Percentiles rank a stretch among this genome's conserved stretches.
These are phyloP conservation scores for Myxozyma kluyveri DNA, from an alignment of 805 yeast genomes.

Conservation along the genomic window DNA sequence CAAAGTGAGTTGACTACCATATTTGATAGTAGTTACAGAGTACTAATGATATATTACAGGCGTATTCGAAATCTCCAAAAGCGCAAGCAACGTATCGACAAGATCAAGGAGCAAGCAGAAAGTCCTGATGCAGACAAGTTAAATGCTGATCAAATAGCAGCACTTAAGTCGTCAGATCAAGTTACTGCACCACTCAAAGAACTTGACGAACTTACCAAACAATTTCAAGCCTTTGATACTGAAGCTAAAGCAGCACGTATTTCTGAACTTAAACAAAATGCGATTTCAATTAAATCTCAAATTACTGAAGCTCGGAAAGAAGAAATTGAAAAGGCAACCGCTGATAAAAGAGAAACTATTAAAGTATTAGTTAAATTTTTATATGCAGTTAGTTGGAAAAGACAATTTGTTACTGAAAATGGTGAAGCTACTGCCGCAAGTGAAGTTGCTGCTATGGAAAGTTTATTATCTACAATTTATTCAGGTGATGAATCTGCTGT, in stretches of 20 bases:
- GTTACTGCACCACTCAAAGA: slow-evolving; percentile 41
- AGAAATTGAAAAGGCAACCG: slow-evolving; percentile 13
- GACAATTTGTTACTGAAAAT: slow-evolving; percentile 31
- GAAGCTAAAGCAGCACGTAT: slow-evolving; percentile 19
- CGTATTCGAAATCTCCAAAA: slow-evolving; percentile 41
- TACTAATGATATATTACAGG: slow-evolving; percentile 9
- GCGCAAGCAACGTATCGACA: slow-evolving; percentile 39
- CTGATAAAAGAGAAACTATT: not conserved
- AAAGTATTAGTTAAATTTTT: slow-evolving; percentile 35
- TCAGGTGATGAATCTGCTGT: slow-evolving; percentile 38
- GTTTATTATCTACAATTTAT: slow-evolving; percentile 36
- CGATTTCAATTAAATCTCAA: not conserved
- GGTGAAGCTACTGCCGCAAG: slow-evolving; percentile 18
- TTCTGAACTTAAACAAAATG: slow-evolving; percentile 19
- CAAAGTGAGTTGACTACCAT: slow-evolving; percentile 14
- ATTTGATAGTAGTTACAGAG: not conserved
- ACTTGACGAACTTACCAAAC: slow-evolving; percentile 33
- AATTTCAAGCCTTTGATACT: slow-evolving; percentile 30
- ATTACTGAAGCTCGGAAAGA: slow-evolving; percentile 17
- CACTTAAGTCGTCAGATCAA: slow-evolving; percentile 36
- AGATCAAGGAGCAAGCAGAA: slow-evolving; percentile 37
- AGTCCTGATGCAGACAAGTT: slow-evolving; percentile 32
- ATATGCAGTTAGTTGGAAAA: slow-evolving; percentile 38
- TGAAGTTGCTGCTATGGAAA: slow-evolving; percentile 35
- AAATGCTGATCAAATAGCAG: slow-evolving; percentile 40